A percentile compares a stretch with the other conserved stretches of the same genome.
phyloP scores from a whole-genome alignment of 495 filamentous ascomycete genomes.

The Xylaria telfairii region DNA sequence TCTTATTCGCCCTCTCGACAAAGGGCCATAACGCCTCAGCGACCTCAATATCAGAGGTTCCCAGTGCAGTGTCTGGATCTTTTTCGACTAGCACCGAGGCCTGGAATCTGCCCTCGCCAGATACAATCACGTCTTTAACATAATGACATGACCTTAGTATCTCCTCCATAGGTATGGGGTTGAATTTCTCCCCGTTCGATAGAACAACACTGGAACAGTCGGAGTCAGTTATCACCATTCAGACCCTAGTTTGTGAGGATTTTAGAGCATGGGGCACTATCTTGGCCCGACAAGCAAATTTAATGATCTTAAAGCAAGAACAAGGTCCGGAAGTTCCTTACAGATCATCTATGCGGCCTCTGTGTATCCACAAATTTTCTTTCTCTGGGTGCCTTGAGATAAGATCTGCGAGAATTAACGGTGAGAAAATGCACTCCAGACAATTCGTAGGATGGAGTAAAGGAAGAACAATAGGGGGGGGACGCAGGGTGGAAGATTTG shows the following conservation, averaged over 20 bases:
- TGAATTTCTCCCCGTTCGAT: neutral
- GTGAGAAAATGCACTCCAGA: neutral
- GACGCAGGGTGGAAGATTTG: neutral
- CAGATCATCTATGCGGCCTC: neutral
- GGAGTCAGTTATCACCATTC: no score
- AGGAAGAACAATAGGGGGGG: no score
- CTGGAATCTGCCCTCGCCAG: neutral
- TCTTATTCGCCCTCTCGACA: neutral
- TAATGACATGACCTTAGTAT: neutral
- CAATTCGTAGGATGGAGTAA: neutral
- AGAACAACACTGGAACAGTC: no score
- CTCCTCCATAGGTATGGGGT: conserved; percentile 3
- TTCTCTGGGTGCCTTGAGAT: neutral
- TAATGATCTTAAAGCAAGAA: no score
- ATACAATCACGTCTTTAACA: neutral
- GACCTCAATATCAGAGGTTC: neutral
- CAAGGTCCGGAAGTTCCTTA: no score
- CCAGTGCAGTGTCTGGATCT: neutral
- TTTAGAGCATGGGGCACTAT: no score
- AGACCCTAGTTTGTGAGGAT: no score
- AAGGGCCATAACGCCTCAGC: neutral
- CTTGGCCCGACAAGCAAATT: no score
- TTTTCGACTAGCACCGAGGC: neutral
- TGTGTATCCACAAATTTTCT: neutral
- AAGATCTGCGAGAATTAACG: neutral